A percentile compares a stretch with the other conserved stretches of the same genome.
Conservation (phyloP, 495 filamentous ascomycete species). For the Talaromyces stipitatus region DNA sequence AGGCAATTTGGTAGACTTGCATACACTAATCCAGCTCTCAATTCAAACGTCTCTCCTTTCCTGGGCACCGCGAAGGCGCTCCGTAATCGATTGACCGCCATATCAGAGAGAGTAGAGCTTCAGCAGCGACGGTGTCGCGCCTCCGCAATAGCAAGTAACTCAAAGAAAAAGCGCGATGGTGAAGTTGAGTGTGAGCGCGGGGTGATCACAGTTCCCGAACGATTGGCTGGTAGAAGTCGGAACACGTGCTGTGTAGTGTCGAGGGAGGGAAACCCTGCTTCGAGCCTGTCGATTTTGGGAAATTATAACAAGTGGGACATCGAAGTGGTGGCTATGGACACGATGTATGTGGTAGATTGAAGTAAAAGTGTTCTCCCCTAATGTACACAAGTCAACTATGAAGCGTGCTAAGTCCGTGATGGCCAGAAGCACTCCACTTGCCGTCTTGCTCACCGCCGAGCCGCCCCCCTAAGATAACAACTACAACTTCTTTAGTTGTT, state of each 20-base stretch:
- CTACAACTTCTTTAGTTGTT: too few species aligned
- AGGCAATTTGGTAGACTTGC: constrained; percentile 10
- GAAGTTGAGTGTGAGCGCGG: constrained; percentile 2
- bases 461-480: too few species aligned
- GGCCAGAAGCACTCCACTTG: too few species aligned
- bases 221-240: background rate
- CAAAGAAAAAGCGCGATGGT: background rate
- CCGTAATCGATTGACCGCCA: constrained; percentile 94
- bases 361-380: too few species aligned
- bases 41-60: constrained; percentile 98
- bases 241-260: background rate
- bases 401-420: too few species aligned
- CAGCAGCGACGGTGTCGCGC: constrained; percentile 43
- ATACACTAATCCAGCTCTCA: constrained; percentile 88
- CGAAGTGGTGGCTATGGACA: background rate
- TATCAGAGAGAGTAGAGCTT: constrained; percentile 35
- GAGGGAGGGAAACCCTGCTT: background rate
- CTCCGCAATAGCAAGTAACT: constrained; percentile 22
- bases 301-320: background rate
- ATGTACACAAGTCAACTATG: too few species aligned
- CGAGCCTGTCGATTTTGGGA: background rate
- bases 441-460: too few species aligned
- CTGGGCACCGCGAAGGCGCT: constrained; percentile 85
- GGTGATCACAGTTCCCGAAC: constrained; percentile 2
- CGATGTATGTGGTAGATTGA: background rate